Conservation (phyloP, 768 basidiomycete genomes). For the Russula foetens region DNA sequence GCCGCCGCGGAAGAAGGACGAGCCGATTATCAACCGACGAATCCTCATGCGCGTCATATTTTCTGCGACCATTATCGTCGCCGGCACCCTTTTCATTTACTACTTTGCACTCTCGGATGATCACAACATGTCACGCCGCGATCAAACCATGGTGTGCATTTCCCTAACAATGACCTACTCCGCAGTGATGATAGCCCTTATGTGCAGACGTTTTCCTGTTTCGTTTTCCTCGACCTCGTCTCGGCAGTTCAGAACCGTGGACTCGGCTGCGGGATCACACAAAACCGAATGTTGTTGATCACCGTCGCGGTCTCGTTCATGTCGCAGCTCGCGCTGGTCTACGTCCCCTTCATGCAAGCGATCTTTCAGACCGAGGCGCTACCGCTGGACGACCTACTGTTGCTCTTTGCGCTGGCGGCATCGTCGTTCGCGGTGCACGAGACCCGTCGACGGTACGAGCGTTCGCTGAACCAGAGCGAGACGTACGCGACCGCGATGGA, state of each 20-base stretch:
- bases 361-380: slow-evolving; percentile 93
- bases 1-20: slow-evolving; percentile 89
- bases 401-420: slow-evolving; percentile 59
- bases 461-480: slow-evolving; percentile 46
- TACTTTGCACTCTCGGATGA: slow-evolving; percentile 77
- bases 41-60: slow-evolving; percentile 81
- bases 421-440: slow-evolving; percentile 70
- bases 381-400: slow-evolving; percentile 52
- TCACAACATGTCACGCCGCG: slow-evolving; percentile 62
- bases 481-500: slow-evolving; percentile 45
- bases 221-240: slow-evolving; percentile 94
- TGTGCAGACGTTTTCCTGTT: slow-evolving; percentile 91
- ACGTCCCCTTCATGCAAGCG: slow-evolving; percentile 83
- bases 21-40: slow-evolving; percentile 71
- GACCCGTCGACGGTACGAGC: slow-evolving; percentile 68
- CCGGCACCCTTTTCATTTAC: slow-evolving; percentile 85
- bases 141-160: slow-evolving; percentile 86
- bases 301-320: slow-evolving; percentile 85
- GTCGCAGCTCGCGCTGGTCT: slow-evolving; percentile 79
- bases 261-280: slow-evolving; percentile 70
- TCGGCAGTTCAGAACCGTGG: slow-evolving; percentile 94
- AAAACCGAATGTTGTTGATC: slow-evolving; percentile 83
- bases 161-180: not conserved
- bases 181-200: not conserved
- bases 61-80: slow-evolving; percentile 85